Evolutionary conservation across 2,329 filamentous ascomycete species (phyloP).

Genomic region (Aspergillus latus): DNA sequence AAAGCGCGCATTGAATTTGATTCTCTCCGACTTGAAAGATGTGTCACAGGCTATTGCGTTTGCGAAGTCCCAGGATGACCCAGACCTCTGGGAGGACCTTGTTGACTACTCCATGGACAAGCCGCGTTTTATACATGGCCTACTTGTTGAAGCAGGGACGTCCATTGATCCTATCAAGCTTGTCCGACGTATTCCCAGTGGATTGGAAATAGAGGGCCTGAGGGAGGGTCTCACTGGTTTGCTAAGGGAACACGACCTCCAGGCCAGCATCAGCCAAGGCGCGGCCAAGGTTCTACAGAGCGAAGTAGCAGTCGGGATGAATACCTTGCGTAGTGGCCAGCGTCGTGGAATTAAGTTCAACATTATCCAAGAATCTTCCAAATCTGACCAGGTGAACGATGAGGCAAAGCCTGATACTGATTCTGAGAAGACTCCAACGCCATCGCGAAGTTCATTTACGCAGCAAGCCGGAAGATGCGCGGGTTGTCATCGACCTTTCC

Average conservation of each 20-base stretch:
- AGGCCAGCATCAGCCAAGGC: constrained; percentile 86
- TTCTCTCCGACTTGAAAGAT: constrained; percentile 89
- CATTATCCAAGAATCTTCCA: constrained; percentile 47
- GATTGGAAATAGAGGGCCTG: constrained; percentile 86
- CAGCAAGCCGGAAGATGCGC: constrained; percentile 36
- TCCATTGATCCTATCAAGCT: constrained; percentile 89
- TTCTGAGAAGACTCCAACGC: constrained; percentile 19
- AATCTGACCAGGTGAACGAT: constrained; percentile 1
- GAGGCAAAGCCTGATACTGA: constrained; percentile 16
- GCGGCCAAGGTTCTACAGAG: constrained; percentile 83
- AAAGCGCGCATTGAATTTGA: constrained; percentile 85
- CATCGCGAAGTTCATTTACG: constrained; percentile 3
- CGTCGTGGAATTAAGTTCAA: constrained; percentile 88
- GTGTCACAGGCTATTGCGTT: constrained; percentile 92
- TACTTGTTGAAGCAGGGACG: constrained; percentile 92
- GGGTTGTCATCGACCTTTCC: constrained; percentile 40
- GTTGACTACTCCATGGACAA: constrained; percentile 98
- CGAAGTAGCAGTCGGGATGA: constrained; percentile 83
- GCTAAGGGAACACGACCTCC: constrained; percentile 93
- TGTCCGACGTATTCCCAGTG: constrained; percentile 86
- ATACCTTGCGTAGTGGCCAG: constrained; percentile 73
- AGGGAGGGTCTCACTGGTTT: constrained; percentile 85
- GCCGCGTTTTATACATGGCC: constrained; percentile 84
- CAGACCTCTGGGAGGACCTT: constrained; percentile 91
- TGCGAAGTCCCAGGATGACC: constrained; percentile 87